phyloP scores from a whole-genome alignment of 2,329 filamentous ascomycete genomes.

The Talaromyces sp. region DNA sequence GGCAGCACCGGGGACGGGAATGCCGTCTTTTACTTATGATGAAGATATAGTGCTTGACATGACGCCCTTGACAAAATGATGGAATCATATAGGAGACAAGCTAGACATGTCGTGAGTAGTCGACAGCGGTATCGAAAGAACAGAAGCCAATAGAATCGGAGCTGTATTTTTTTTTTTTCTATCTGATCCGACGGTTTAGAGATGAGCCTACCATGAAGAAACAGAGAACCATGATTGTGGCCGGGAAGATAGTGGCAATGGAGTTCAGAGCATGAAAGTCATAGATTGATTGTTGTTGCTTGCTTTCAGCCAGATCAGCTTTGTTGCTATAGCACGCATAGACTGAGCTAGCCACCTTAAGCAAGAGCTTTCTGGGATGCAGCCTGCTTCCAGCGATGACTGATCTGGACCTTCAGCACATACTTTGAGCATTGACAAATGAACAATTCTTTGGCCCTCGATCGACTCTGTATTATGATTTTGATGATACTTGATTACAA shows the following conservation, averaged over 20 bases:
- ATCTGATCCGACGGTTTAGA: neutral
- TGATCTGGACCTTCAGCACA: too few species aligned
- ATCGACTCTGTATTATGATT: too few species aligned
- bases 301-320: conserved; percentile 34
- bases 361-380: too few species aligned
- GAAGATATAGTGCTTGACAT: conserved; percentile 36
- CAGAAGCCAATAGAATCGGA: neutral
- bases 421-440: too few species aligned
- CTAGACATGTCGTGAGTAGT: conserved; percentile 22
- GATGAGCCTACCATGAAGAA: neutral
- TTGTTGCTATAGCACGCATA: conserved; percentile 40
- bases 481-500: too few species aligned
- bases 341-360: too few species aligned
- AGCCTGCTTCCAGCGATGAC: too few species aligned
- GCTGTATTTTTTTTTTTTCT: neutral
- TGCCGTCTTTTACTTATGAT: conserved; percentile 30
- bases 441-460: too few species aligned
- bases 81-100: conserved; percentile 38
- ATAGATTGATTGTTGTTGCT: conserved; percentile 33
- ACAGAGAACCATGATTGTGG: neutral
- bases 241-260: neutral
- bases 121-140: neutral
- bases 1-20: conserved; percentile 35
- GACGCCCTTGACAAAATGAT: conserved; percentile 38
- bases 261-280: conserved; percentile 25